Conservation (phyloP, 306 rosid species). For the Sechiopsis laciniata region DNA sequence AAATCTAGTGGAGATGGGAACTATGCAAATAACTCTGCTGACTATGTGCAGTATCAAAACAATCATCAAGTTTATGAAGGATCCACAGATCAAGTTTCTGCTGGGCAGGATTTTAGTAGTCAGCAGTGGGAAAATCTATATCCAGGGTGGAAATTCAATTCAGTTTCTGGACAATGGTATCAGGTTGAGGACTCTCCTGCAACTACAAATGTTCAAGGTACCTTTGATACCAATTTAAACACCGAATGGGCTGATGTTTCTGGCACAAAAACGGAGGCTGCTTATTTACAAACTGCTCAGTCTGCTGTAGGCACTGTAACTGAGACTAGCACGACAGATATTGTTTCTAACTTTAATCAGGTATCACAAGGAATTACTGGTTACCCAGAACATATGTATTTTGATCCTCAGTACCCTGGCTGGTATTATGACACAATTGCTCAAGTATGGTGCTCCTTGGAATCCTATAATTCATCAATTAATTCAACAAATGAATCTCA, state of each 20-base stretch:
- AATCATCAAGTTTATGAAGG: conserved; percentile 42
- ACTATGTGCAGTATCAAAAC: conserved; percentile 37
- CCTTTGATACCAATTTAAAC: conserved; percentile 29
- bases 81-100: conserved; percentile 30
- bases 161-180: conserved; percentile 62
- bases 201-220: conserved; percentile 31
- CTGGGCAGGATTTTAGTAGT: conserved; percentile 47
- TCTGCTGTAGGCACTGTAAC: conserved; percentile 44
- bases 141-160: conserved; percentile 82
- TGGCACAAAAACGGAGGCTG: conserved; percentile 37
- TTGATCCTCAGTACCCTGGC: conserved; percentile 76
- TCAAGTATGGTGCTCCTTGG: conserved; percentile 66
- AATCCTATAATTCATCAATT: conserved; percentile 42
- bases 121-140: conserved; percentile 68
- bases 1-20: conserved; percentile 26
- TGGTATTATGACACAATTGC: conserved; percentile 72
- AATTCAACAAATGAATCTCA: conserved; percentile 37
- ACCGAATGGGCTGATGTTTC: conserved; percentile 38
- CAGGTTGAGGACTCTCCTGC: conserved; percentile 44
- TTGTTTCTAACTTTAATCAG: conserved; percentile 44
- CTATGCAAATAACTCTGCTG: conserved; percentile 29
- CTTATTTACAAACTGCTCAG: conserved; percentile 47
- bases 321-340: conserved; percentile 42
- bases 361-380: conserved; percentile 51
- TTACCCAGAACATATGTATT: conserved; percentile 68